Evolutionary conservation across 1,284 basidiomycete genomes (phyloP).

Genomic region (Fomitopsis schrenkii): DNA sequence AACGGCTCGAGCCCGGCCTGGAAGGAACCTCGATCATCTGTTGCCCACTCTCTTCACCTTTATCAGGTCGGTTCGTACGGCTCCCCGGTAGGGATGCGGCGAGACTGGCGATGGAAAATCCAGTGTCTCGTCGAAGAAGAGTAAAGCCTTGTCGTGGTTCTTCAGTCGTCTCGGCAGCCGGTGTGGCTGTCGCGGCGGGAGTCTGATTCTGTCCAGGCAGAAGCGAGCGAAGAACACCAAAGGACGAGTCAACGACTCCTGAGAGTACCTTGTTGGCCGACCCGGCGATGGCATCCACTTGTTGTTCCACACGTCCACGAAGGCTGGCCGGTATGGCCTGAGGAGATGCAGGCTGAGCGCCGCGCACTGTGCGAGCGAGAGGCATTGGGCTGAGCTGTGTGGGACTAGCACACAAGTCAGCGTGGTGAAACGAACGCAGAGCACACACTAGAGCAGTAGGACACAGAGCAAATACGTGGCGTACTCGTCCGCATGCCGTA

Average conservation of each 20-base stretch:
- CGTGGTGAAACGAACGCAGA: neutral
- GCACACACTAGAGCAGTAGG: neutral
- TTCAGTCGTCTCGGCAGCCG: slow-evolving; percentile 26
- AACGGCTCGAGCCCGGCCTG: slow-evolving; percentile 50
- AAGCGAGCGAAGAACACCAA: slow-evolving; percentile 76
- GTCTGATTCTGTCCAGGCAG: slow-evolving; percentile 29
- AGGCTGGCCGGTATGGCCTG: slow-evolving; percentile 42
- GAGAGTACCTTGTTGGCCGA: slow-evolving; percentile 83
- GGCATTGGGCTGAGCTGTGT: slow-evolving; percentile 77
- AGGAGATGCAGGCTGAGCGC: slow-evolving; percentile 26
- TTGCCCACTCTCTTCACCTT: slow-evolving; percentile 54
- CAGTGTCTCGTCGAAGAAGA: slow-evolving; percentile 64
- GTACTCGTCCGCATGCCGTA: neutral
- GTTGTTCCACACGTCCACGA: slow-evolving; percentile 76
- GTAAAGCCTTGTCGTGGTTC: slow-evolving; percentile 51
- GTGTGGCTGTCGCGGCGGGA: slow-evolving; percentile 14
- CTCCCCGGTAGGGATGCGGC: slow-evolving; percentile 57
- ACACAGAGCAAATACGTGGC: slow-evolving; percentile 4
- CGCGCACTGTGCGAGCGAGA: slow-evolving; percentile 32
- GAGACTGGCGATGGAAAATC: slow-evolving; percentile 79
- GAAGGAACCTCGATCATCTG: slow-evolving; percentile 62
- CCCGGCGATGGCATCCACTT: slow-evolving; percentile 78
- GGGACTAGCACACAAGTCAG: slow-evolving; percentile 40
- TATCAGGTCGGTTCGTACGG: slow-evolving; percentile 23
- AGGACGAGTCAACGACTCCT: slow-evolving; percentile 82